These are phyloP conservation scores for Gymnopilus junonius DNA, from an alignment of 768 basidiomycete species.

Conservation along the genomic window DNA sequence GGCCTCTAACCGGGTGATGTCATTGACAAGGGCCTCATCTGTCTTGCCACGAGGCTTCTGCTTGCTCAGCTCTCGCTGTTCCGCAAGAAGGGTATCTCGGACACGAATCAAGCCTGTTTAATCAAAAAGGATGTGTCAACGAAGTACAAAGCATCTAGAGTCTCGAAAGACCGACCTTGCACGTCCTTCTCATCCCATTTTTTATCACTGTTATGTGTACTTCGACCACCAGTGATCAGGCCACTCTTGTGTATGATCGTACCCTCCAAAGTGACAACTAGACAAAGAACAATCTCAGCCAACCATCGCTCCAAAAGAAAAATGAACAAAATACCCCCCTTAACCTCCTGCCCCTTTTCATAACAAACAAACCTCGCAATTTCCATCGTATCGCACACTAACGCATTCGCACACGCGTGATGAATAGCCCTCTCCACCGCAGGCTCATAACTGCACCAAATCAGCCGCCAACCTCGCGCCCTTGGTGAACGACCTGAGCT, in stretches of 20 bases:
- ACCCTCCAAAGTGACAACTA: slow-evolving; percentile 95
- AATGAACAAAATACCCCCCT: slow-evolving; percentile 62
- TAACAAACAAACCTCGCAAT: slow-evolving; percentile 92
- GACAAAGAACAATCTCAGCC: slow-evolving; percentile 48
- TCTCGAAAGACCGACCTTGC: slow-evolving; percentile 57
- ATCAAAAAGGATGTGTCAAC: background rate
- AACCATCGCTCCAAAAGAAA: background rate
- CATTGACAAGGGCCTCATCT: slow-evolving; percentile 78
- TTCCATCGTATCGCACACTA: slow-evolving; percentile 96
- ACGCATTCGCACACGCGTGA: slow-evolving; percentile 92
- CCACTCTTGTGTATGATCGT: slow-evolving; percentile 98
- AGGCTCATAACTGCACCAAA: slow-evolving; percentile 80
- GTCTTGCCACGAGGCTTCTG: slow-evolving; percentile 82
- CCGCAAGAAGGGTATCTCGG: slow-evolving; percentile 71
- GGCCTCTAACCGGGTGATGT: slow-evolving; percentile 81
- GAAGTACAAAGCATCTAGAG: background rate
- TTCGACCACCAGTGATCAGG: slow-evolving; percentile 93
- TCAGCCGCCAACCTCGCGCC: slow-evolving; percentile 87
- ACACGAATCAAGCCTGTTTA: slow-evolving; percentile 53
- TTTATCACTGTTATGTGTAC: slow-evolving; percentile 73
- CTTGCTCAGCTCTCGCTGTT: slow-evolving; percentile 84
- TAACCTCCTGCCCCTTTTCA: slow-evolving; percentile 95
- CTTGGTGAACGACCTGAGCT: slow-evolving; percentile 89
- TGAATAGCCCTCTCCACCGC: slow-evolving; percentile 93
- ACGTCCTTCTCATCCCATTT: slow-evolving; percentile 97